Evolutionary conservation across 768 basidiomycete genomes (phyloP).

Genomic region (Calvatia gigantea): DNA sequence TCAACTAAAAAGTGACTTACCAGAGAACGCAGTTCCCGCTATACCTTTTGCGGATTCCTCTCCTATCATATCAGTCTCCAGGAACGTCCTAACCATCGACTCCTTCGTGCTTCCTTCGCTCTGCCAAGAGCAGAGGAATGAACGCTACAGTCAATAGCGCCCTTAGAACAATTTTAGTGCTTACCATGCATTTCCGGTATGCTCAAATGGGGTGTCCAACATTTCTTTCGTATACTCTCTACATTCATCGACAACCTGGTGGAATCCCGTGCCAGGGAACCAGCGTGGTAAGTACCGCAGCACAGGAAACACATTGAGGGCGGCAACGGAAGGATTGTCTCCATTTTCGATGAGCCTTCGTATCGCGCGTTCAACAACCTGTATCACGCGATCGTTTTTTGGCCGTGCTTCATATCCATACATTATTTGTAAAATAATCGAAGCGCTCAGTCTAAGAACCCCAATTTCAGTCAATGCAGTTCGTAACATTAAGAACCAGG

Average conservation of each 20-base stretch:
- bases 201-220: slow-evolving; percentile 19
- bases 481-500: not conserved
- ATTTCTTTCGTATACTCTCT: slow-evolving; percentile 15
- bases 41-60: slow-evolving; percentile 10
- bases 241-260: slow-evolving; percentile 15
- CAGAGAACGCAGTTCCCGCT: slow-evolving; percentile 14
- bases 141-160: not conserved
- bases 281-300: slow-evolving; percentile 24
- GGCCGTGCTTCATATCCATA: slow-evolving; percentile 29
- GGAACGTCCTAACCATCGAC: slow-evolving; percentile 6
- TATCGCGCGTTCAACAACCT: slow-evolving; percentile 18
- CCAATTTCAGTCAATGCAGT: too few relatives aligned
- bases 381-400: slow-evolving; percentile 20
- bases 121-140: not conserved
- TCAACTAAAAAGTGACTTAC: not conserved
- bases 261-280: slow-evolving; percentile 29
- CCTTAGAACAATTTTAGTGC: not conserved
- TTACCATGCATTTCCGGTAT: slow-evolving; percentile 19
- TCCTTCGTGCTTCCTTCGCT: slow-evolving; percentile 9
- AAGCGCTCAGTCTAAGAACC: not conserved
- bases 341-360: slow-evolving; percentile 15
- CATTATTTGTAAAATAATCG: slow-evolving; percentile 16
- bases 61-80: slow-evolving; percentile 6
- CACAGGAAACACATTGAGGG: slow-evolving; percentile 25
- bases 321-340: slow-evolving; percentile 18